Base-by-base conservation (phyloP, 2,329 filamentous ascomycete genomes). In the Onygena corvina region DNA sequence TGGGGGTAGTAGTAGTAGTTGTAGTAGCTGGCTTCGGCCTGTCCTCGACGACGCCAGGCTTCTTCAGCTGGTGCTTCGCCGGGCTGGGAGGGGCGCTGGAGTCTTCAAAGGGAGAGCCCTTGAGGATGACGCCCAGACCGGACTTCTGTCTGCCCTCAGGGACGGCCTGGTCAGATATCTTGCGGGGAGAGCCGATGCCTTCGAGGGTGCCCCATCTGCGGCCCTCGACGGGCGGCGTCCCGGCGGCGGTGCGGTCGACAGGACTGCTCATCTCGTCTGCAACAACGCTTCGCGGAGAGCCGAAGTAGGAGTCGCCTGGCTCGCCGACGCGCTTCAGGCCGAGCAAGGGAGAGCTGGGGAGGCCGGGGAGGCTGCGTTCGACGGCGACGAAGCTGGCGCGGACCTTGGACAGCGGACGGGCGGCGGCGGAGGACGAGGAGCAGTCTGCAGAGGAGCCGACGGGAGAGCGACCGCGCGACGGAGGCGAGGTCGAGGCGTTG, bases 361-460 rank as follows among this genome's bases (percentile, higher is more conserved):
- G 35, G 23, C 52, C 49, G 25, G 30, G 46, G 25, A 36, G 23
- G 16, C 48, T 52, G 45, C 67, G 65, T 61, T 87, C 83, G 40
- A 89, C 76, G 14, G 83, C 77, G 47, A 89, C 76, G 62, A 89
- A 89, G 62, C 72, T 85, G 31, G 83, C 84, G 56, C 83, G 77
- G 36, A 88, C 80, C 66, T 83, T 86, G 54, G 83, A 86, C 34
- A 87, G 74, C 20, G 80, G 83, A 59, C 82, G 73, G 27, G 79
- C 36, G 54, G 59, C 61, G 50, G n/a, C n/a, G n/a, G n/a, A n/a
- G n/a, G n/a, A n/a, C 65, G 64, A 51, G 58, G 65, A 53, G 64
- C 65, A 56, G 64, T 64, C 56, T 66, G 65, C n/a, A n/a, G n/a
- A n/a, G 30, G 67, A 68, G 21, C 60, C 63, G 50, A 74, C 78